phyloP scores from a whole-genome alignment of 164 flowering plant species.

The Tetrastigma voinierianum region DNA sequence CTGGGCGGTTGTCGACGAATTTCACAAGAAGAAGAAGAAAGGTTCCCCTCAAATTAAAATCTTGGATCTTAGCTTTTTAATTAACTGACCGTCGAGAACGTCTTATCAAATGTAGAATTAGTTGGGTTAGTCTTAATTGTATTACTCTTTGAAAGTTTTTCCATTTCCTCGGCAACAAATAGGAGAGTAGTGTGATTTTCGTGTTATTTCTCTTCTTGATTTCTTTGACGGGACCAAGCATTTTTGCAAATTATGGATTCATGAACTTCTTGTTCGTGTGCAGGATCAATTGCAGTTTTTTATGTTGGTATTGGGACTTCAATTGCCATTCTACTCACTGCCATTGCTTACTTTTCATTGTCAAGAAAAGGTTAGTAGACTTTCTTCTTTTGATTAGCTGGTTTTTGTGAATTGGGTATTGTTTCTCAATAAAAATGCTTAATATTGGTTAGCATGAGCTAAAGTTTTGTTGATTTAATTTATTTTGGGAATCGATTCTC shows the following conservation, averaged over 20 bases:
- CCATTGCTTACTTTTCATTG: slow-evolving; percentile 45
- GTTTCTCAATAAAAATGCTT: background rate
- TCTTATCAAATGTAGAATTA: no score
- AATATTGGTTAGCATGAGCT: background rate
- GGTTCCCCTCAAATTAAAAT: slow-evolving; percentile 18
- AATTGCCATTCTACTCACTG: slow-evolving; percentile 42
- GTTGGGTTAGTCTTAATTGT: no score
- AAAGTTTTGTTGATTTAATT: no score
- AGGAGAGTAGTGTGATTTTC: background rate
- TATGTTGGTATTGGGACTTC: slow-evolving; percentile 51
- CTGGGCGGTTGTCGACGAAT: slow-evolving; percentile 48
- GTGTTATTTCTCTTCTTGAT: background rate
- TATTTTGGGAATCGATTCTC: no score
- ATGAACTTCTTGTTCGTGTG: slow-evolving; percentile 5
- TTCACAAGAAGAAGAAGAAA: slow-evolving; percentile 22
- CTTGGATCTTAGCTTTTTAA: no score
- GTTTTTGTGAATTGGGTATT: background rate
- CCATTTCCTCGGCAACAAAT: no score
- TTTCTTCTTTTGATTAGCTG: background rate
- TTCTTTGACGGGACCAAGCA: background rate
- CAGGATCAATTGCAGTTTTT: slow-evolving; percentile 37
- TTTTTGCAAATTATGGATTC: background rate
- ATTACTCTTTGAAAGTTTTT: no score
- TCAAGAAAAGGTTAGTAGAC: slow-evolving; percentile 39
- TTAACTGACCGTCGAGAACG: no score